A percentile compares a stretch with the other conserved stretches of the same genome.
These are phyloP conservation scores for Ogataea allantospora DNA, from an alignment of 805 yeast species.

Conservation along the genomic window DNA sequence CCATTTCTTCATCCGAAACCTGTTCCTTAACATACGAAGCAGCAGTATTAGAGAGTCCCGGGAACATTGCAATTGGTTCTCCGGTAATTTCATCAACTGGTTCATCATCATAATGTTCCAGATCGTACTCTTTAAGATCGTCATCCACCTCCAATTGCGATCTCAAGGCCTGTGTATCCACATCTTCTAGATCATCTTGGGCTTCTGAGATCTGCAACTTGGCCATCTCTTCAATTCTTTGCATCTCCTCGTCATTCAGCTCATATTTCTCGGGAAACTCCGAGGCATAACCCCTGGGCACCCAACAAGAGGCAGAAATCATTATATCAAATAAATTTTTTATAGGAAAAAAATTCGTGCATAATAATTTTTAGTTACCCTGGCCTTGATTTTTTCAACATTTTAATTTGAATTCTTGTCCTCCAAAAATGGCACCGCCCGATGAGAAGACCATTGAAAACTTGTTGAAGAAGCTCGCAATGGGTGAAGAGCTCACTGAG, in stretches of 20 bases:
- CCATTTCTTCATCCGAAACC: slow-evolving; percentile 31
- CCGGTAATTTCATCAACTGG: slow-evolving; percentile 49
- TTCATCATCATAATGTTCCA: slow-evolving; percentile 81
- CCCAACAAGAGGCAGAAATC: slow-evolving; percentile 95
- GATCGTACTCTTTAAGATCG: slow-evolving; percentile 82
- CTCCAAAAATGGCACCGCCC: slow-evolving; percentile 11
- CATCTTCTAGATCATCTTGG: slow-evolving; percentile 56
- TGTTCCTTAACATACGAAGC: slow-evolving; percentile 53
- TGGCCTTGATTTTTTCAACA: slow-evolving; percentile 5
- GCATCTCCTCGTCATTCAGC: slow-evolving; percentile 89
- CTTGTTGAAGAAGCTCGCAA: slow-evolving; percentile 50
- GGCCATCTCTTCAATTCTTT: slow-evolving; percentile 82
- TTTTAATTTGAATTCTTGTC: neutral
- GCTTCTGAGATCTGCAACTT: slow-evolving; percentile 79
- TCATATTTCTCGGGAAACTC: slow-evolving; percentile 90
- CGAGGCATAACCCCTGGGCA: slow-evolving; percentile 91
- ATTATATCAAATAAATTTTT: slow-evolving; percentile 36
- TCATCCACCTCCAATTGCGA: slow-evolving; percentile 69
- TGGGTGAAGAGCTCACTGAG: slow-evolving; percentile 54
- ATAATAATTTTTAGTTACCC: slow-evolving; percentile 7
- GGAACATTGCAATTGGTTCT: slow-evolving; percentile 62
- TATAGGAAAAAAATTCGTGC: slow-evolving; percentile 9
- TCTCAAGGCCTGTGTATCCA: slow-evolving; percentile 35
- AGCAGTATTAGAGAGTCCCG: slow-evolving; percentile 61
- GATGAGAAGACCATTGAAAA: slow-evolving; percentile 51